phyloP scores from a whole-genome alignment of 2,329 filamentous ascomycete species.

The Fulvia fulva region DNA sequence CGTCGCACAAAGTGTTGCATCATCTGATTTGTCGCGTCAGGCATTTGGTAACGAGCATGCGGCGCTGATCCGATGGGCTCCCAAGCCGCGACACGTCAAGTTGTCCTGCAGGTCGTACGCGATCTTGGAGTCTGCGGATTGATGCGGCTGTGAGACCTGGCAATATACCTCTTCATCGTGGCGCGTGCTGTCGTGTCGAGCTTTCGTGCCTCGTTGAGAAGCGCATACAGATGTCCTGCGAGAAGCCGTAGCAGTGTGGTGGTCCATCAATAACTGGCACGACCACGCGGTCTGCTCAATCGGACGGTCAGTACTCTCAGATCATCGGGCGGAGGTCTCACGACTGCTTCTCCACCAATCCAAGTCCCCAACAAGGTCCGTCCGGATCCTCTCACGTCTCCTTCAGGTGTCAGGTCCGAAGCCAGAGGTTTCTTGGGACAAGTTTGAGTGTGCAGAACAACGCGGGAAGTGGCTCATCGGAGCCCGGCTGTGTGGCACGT shows the following conservation, averaged over 20 bases:
- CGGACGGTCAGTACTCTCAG: neutral
- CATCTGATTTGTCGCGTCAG: neutral
- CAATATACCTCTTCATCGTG: neutral
- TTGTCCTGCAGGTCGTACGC: neutral
- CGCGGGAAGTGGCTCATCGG: neutral
- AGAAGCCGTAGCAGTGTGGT: neutral
- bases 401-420: neutral
- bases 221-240: neutral
- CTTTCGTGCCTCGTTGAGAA: neutral
- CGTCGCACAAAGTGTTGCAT: neutral
- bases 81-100: neutral
- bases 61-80: neutral
- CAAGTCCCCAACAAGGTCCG: neutral
- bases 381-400: neutral
- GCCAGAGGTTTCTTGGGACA: neutral
- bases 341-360: neutral
- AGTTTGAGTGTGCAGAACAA: neutral
- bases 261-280: neutral
- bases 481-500: neutral
- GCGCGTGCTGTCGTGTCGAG: neutral
- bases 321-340: neutral
- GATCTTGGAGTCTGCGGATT: neutral
- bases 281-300: neutral
- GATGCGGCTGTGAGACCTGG: neutral
- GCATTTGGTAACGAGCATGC: neutral